Evolutionary conservation across 805 yeast species (phyloP).

Genomic region (Candida coleopterorum): DNA sequence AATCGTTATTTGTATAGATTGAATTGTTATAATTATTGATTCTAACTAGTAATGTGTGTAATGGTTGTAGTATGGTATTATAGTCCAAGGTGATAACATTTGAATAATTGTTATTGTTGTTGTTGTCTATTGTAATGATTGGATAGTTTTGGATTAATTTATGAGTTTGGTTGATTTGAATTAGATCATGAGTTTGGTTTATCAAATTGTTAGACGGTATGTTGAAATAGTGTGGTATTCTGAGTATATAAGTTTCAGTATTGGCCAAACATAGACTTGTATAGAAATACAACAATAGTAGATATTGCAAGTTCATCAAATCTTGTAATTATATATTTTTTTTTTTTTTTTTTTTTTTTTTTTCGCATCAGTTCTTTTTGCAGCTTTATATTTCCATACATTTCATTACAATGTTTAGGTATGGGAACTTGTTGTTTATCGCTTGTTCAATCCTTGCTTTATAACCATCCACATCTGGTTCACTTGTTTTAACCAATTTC

Average conservation of each 20-base stretch:
- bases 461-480: too few species aligned
- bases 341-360: too few species aligned
- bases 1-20: constrained; percentile 21
- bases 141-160: constrained; percentile 21
- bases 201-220: constrained; percentile 12
- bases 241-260: constrained; percentile 31
- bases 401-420: too few species aligned
- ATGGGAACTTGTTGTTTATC: too few species aligned
- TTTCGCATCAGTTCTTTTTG: too few species aligned
- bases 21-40: constrained; percentile 30
- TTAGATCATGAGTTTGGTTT: neutral
- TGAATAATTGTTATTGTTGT: neutral
- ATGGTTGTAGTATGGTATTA: constrained; percentile 8
- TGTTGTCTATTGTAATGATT: constrained; percentile 14
- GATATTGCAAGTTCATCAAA: too few species aligned
- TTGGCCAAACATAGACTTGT: constrained; percentile 19
- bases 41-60: constrained; percentile 20
- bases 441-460: too few species aligned
- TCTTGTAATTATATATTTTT: too few species aligned
- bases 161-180: constrained; percentile 18
- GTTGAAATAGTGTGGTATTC: constrained; percentile 32
- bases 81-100: constrained; percentile 8
- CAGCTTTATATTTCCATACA: too few species aligned
- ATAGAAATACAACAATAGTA: too few species aligned
- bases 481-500: too few species aligned